A percentile compares a stretch with the other conserved stretches of the same genome.
Evolutionary conservation across 2,329 filamentous ascomycete genomes (phyloP).

Genomic region (Phymatotrichopsis omnivora): DNA sequence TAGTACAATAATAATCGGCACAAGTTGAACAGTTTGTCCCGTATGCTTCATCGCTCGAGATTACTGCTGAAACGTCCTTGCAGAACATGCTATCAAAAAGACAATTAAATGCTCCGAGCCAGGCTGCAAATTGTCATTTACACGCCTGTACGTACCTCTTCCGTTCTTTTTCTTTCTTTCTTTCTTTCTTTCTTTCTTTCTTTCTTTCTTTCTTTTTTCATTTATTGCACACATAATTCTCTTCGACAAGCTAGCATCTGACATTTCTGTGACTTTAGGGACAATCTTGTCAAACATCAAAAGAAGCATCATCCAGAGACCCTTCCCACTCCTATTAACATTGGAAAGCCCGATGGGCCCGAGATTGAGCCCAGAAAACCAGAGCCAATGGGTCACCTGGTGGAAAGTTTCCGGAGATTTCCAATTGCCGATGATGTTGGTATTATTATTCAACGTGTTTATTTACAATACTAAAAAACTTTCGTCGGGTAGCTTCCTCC

Average conservation of each 20-base stretch:
- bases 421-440: slow-evolving; percentile 22
- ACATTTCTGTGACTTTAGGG: slow-evolving; percentile 16
- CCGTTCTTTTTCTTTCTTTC: neutral
- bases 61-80: neutral
- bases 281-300: slow-evolving; percentile 31
- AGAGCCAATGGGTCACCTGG: too few relatives aligned
- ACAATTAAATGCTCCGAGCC: slow-evolving; percentile 20
- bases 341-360: slow-evolving; percentile 12
- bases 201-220: neutral
- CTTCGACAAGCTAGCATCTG: neutral
- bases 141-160: slow-evolving; percentile 17
- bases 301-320: slow-evolving; percentile 29
- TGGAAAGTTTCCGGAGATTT: slow-evolving; percentile 21
- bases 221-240: neutral
- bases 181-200: neutral
- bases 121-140: slow-evolving; percentile 26
- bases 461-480: slow-evolving; percentile 10
- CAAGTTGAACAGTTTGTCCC: slow-evolving; percentile 20
- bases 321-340: too few relatives aligned
- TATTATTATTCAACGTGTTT: neutral
- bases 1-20: slow-evolving; percentile 24
- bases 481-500: slow-evolving; percentile 18
- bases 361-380: slow-evolving; percentile 12
- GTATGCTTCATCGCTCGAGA: neutral
- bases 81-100: slow-evolving; percentile 22